A percentile compares a stretch with the other conserved stretches of the same genome.
Evolutionary conservation across 2,329 filamentous ascomycete species (phyloP).

Genomic region (Setomelanomma holmii): DNA sequence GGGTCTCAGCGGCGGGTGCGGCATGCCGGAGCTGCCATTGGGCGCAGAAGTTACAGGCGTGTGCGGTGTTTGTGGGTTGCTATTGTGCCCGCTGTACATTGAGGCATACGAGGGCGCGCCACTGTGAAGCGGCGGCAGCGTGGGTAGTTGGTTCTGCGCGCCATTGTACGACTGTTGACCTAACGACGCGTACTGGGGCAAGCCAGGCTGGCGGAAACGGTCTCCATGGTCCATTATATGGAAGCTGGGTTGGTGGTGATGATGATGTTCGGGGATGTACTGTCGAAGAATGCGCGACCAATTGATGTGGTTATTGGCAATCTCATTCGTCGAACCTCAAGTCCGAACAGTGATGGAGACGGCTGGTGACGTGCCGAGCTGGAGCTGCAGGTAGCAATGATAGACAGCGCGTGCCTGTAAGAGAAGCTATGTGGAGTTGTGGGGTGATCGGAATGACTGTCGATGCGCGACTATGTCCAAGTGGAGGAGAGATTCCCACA

Average conservation of each 20-base stretch:
- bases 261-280: constrained; percentile 14
- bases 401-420: constrained; percentile 35
- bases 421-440: constrained; percentile 44
- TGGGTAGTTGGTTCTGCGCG: constrained; percentile 40
- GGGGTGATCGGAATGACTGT: constrained; percentile 38
- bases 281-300: constrained; percentile 39
- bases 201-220: constrained; percentile 46
- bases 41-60: constrained; percentile 44
- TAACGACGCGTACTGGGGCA: constrained; percentile 43
- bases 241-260: constrained; percentile 6
- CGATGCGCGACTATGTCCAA: constrained; percentile 30
- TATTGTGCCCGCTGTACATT: constrained; percentile 45
- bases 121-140: constrained; percentile 46
- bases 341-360: constrained; percentile 31
- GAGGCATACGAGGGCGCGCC: constrained; percentile 31
- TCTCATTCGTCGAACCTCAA: constrained; percentile 42
- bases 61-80: constrained; percentile 49
- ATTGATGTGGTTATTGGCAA: constrained; percentile 34
- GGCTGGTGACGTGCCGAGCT: constrained; percentile 32
- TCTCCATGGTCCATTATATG: constrained; percentile 44
- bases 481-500: constrained; percentile 28
- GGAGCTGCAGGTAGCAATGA: constrained; percentile 28
- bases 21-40: constrained; percentile 40
- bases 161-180: constrained; percentile 41
- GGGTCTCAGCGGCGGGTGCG: constrained; percentile 47